These are phyloP conservation scores for slime mould (Dictyostelium discoideum) DNA, from an alignment of 78 protist genomes.

Conservation along the genomic window dicty_2.7 NC_007090.3:5357001-5357500, in stretches of 20 bases:
- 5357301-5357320: constrained; percentile 16
- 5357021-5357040: neutral
- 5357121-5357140: neutral
- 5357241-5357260: neutral
- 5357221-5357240: neutral
- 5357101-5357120: constrained; percentile 11
- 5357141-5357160: constrained; percentile 5
- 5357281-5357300: constrained; percentile 27
- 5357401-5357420: neutral
- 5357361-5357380: constrained; percentile 20
- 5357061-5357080: constrained; percentile 15
- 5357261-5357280: neutral
- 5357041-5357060: constrained; percentile 28
- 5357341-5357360: constrained; percentile 24
- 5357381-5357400: neutral
- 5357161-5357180: constrained; percentile 5
- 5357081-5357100: constrained; percentile 56
- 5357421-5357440: neutral
- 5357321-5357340: constrained; percentile 17
- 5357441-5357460: neutral
- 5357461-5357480: neutral
- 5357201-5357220: neutral
- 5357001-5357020: neutral
- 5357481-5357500: neutral
- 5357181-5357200: neutral